Conservation (phyloP, 2,329 filamentous ascomycete species). For the Pezicula radicicola region DNA sequence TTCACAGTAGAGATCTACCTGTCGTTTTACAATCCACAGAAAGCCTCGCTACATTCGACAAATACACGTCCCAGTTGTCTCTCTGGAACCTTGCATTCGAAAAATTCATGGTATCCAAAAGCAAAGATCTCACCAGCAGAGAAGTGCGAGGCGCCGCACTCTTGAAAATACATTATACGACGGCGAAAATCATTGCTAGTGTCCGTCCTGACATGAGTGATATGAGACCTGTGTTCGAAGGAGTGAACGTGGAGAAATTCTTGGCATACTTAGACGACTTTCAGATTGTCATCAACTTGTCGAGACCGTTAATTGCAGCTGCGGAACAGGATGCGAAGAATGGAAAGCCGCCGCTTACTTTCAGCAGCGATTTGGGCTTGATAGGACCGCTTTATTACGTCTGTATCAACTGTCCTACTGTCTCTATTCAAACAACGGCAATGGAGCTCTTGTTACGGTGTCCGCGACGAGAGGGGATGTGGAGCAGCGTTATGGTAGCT, state of each 20-base stretch:
- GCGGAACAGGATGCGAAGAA: conserved; percentile 11
- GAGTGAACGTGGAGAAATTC: conserved; percentile 6
- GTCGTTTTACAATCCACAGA: conserved; percentile 4
- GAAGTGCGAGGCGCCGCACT: conserved; percentile 26
- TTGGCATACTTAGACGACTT: conserved; percentile 10
- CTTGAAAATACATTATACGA: conserved; percentile 24
- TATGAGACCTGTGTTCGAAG: conserved; percentile 5
- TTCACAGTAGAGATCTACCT: conserved; percentile 5
- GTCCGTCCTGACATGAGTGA: conserved; percentile 6
- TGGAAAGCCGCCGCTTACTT: conserved; percentile 11
- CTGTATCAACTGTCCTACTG: conserved; percentile 10
- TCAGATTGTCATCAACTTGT: conserved; percentile 11
- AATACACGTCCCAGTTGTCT: conserved; percentile 6
- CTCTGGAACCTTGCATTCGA: conserved; percentile 23
- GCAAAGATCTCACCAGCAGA: conserved; percentile 13
- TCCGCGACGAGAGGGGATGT: conserved; percentile 15
- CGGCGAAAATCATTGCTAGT: conserved; percentile 18
- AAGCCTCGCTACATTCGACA: conserved; percentile 3
- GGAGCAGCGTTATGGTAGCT: conserved; percentile 7
- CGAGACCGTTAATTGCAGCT: conserved; percentile 10
- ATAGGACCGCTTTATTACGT: conserved; percentile 18
- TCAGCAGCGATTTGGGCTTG: conserved; percentile 15
- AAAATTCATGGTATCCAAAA: conserved; percentile 21
- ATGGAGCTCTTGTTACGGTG: conserved; percentile 11
- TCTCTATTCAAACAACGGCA: conserved; percentile 6